Evolutionary conservation across 805 yeast genomes (phyloP), one percentile per base, ranked within the genome.

Genomic region (Nakazawaea wickerhamii): DNA sequence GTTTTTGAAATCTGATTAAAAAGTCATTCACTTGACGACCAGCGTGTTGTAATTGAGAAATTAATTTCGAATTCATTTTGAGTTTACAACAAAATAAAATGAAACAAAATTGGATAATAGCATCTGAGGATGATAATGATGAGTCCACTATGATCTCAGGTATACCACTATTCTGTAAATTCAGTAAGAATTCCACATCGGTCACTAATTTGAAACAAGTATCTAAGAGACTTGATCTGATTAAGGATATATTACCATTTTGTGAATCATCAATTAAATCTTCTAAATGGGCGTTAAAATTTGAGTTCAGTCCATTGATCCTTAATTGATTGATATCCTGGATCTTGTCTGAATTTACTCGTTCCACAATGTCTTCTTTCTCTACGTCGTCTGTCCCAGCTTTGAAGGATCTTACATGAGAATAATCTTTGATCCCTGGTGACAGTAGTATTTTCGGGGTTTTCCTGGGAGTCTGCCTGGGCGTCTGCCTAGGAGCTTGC

Each of bases 281-380:
- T 27, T 41, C 43, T 6, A 56, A 19, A 18, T 49, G 51, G 14
- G 51, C 53, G 4, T 30, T 39, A 38, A 40, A 48, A 23, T 45
- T 48, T 33, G 35, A 50, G 44, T 43, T 51, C 28, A 34, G 40
- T n/a, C 75, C 75, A 43, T 59, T 55, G 2, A 58, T 56, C 31
- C 59, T 53, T 17, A 65, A 51, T 28, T 58, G 58, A 5, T 55
- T 27, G n/a, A 57, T 45, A 8, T 55, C 55, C 34, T 55, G 56
- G 13, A 59, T 27, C 10, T 43, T 26, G 14, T 40, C 10, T 4
- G 20, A 36, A 10, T n/a, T n/a, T n/a, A n/a, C n/a, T n/a, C n/a
- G n/a, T n/a, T n/a, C n/a, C n/a, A n/a, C n/a, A n/a, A n/a, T n/a
- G n/a, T n/a, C n/a, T n/a, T n/a, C n/a, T n/a, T n/a, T n/a, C n/a